These are phyloP conservation scores for Lactarius tabidus DNA, from an alignment of 768 basidiomycete species.

Conservation along the genomic window DNA sequence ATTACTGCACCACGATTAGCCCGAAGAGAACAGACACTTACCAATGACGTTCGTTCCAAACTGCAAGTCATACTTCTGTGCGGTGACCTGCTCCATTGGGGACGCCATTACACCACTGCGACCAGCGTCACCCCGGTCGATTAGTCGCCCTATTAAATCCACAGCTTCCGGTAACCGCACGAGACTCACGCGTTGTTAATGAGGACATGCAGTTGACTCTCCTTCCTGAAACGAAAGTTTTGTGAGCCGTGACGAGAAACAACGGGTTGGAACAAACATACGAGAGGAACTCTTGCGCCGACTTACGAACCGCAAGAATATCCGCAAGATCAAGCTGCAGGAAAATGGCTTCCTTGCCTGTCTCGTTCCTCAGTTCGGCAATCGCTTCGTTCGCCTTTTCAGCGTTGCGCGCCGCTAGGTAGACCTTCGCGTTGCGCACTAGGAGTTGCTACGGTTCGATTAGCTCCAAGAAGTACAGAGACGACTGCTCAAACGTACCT, in stretches of 20 bases:
- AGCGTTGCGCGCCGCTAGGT: slow-evolving; percentile 49
- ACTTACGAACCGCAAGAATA: slow-evolving; percentile 35
- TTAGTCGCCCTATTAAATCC: neutral
- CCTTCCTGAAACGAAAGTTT: slow-evolving; percentile 34
- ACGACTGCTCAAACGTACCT: slow-evolving; percentile 37
- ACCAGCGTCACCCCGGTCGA: neutral
- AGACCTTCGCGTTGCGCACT: slow-evolving; percentile 61
- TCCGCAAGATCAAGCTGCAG: slow-evolving; percentile 43
- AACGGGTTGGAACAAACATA: slow-evolving; percentile 30
- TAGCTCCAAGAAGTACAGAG: too few relatives aligned
- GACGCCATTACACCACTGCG: slow-evolving; percentile 47
- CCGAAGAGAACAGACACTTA: too few relatives aligned
- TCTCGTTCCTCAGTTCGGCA: slow-evolving; percentile 43
- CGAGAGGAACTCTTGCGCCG: slow-evolving; percentile 44
- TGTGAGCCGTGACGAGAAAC: too few relatives aligned
- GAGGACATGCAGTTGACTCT: slow-evolving; percentile 44
- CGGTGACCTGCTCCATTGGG: too few relatives aligned
- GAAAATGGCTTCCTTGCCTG: slow-evolving; percentile 42
- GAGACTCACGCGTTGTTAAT: slow-evolving; percentile 43
- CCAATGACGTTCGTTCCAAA: too few relatives aligned
- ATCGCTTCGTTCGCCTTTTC: slow-evolving; percentile 50
- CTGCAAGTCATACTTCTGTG: too few relatives aligned
- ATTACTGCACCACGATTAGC: neutral
- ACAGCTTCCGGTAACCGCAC: neutral
- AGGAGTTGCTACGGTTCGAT: slow-evolving; percentile 42